These are phyloP conservation scores for Phytophthora pini DNA, from an alignment of 352 stramenopile species.

Conservation along the genomic window DNA sequence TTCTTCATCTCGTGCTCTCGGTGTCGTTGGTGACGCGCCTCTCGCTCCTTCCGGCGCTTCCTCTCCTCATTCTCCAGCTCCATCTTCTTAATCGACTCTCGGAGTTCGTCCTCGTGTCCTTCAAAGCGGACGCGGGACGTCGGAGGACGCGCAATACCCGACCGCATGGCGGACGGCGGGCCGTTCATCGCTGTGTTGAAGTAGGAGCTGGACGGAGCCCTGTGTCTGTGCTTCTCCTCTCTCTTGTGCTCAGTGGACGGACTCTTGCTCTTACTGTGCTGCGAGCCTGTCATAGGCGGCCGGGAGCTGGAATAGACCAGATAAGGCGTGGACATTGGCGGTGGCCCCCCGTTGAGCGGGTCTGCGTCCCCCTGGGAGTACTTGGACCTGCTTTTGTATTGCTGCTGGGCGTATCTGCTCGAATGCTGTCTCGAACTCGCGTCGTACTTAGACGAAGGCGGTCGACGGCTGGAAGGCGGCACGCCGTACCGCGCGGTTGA, in stretches of 20 bases:
- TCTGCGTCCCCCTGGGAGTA: slow-evolving; percentile 33
- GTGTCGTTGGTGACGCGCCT: slow-evolving; percentile 17
- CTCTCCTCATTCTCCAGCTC: slow-evolving; percentile 21
- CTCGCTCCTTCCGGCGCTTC: slow-evolving; percentile 27
- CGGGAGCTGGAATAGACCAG: slow-evolving; percentile 48
- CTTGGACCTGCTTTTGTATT: slow-evolving; percentile 60
- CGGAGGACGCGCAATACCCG: slow-evolving; percentile 24
- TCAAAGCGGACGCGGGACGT: slow-evolving; percentile 52
- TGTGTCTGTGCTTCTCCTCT: slow-evolving; percentile 13
- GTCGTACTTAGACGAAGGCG: slow-evolving; percentile 26
- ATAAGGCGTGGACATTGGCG: slow-evolving; percentile 52
- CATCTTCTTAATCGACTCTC: slow-evolving; percentile 15
- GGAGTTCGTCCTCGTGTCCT: slow-evolving; percentile 21
- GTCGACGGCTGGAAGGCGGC: slow-evolving; percentile 13
- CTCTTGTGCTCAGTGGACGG: neutral
- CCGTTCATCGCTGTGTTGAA: slow-evolving; percentile 11
- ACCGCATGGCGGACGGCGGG: slow-evolving; percentile 32
- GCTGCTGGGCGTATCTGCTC: slow-evolving; percentile 40
- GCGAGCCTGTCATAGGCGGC: slow-evolving; percentile 21
- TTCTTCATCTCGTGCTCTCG: slow-evolving; percentile 26
- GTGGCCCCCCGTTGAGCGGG: slow-evolving; percentile 43
- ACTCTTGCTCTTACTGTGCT: slow-evolving; percentile 21
- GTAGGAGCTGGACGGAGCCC: slow-evolving; percentile 8
- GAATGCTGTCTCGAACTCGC: slow-evolving; percentile 15
- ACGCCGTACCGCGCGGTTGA: slow-evolving; percentile 1